Conservation (phyloP, 2,329 filamentous ascomycete species). For the Setomelanomma holmii region DNA sequence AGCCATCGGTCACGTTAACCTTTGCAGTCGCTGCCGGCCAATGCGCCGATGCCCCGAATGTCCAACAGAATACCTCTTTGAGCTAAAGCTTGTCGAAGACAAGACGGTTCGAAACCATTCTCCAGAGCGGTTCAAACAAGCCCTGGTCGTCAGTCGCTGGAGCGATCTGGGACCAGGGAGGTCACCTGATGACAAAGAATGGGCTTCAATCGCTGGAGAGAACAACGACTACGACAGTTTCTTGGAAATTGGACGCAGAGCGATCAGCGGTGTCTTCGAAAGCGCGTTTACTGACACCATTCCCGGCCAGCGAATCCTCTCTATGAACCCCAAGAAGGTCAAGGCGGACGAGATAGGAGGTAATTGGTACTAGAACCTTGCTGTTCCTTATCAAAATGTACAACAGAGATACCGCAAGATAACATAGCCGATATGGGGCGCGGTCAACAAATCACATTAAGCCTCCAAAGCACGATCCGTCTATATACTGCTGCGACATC, state of each 20-base stretch:
- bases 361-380: slow-evolving; percentile 68
- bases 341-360: slow-evolving; percentile 63
- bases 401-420: too few relatives aligned
- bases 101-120: slow-evolving; percentile 47
- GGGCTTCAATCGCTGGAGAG: slow-evolving; percentile 57
- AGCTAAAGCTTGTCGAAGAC: slow-evolving; percentile 67
- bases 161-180: slow-evolving; percentile 63
- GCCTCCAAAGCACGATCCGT: not conserved
- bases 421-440: too few relatives aligned
- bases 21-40: slow-evolving; percentile 64
- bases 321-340: slow-evolving; percentile 64
- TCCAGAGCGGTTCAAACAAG: slow-evolving; percentile 62
- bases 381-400: too few relatives aligned
- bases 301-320: slow-evolving; percentile 65
- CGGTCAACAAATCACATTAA: too few relatives aligned
- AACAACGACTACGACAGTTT: slow-evolving; percentile 62
- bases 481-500: not conserved
- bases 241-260: slow-evolving; percentile 58
- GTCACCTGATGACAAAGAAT: slow-evolving; percentile 59
- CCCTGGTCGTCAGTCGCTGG: slow-evolving; percentile 68
- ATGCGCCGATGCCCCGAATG: slow-evolving; percentile 68
- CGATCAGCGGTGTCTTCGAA: slow-evolving; percentile 67
- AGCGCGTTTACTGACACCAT: slow-evolving; percentile 62
- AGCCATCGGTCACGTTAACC: slow-evolving; percentile 55
- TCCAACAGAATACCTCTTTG: slow-evolving; percentile 68